These are phyloP conservation scores for Barnettozyma pratensis DNA, from an alignment of 805 yeast species.

Conservation along the genomic window DNA sequence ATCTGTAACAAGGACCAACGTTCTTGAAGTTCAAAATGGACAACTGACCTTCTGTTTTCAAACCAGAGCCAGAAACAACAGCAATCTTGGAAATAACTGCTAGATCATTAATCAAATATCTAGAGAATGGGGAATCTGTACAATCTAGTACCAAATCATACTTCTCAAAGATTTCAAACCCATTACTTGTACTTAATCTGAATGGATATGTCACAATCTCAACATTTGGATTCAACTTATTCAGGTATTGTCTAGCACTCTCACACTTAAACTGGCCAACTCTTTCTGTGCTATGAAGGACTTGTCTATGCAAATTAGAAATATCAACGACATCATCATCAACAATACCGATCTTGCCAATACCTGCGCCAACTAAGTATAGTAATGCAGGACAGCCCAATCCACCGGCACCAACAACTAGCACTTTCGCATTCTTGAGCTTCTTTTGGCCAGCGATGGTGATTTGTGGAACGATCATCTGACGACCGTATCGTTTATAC, in stretches of 20 bases:
- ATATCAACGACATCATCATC: slow-evolving; percentile 82
- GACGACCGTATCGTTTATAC: slow-evolving; percentile 84
- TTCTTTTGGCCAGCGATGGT: slow-evolving; percentile 46
- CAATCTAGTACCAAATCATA: slow-evolving; percentile 87
- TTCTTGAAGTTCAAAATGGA: slow-evolving; percentile 62
- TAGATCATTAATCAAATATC: slow-evolving; percentile 84
- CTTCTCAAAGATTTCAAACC: slow-evolving; percentile 51
- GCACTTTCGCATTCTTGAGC: slow-evolving; percentile 51
- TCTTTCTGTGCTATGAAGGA: slow-evolving; percentile 61
- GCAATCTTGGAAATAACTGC: slow-evolving; percentile 66
- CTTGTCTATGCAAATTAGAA: slow-evolving; percentile 87
- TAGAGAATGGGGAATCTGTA: slow-evolving; percentile 85
- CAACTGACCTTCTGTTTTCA: slow-evolving; percentile 88
- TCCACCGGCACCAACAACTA: slow-evolving; percentile 96
- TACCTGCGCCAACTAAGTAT: slow-evolving; percentile 83
- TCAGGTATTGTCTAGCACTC: slow-evolving; percentile 59
- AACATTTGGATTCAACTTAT: slow-evolving; percentile 64
- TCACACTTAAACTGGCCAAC: slow-evolving; percentile 74
- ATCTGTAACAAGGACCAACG: slow-evolving; percentile 88
- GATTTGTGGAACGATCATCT: slow-evolving; percentile 85
- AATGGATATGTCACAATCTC: slow-evolving; percentile 45
- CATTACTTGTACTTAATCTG: slow-evolving; percentile 50
- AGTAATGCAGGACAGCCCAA: slow-evolving; percentile 88
- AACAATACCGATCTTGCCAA: slow-evolving; percentile 79
- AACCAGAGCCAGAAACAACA: slow-evolving; percentile 87